A percentile compares a stretch with the other conserved stretches of the same genome.
Conservation (phyloP, 2,329 filamentous ascomycete genomes). For the Parafenestella ontariensis region DNA sequence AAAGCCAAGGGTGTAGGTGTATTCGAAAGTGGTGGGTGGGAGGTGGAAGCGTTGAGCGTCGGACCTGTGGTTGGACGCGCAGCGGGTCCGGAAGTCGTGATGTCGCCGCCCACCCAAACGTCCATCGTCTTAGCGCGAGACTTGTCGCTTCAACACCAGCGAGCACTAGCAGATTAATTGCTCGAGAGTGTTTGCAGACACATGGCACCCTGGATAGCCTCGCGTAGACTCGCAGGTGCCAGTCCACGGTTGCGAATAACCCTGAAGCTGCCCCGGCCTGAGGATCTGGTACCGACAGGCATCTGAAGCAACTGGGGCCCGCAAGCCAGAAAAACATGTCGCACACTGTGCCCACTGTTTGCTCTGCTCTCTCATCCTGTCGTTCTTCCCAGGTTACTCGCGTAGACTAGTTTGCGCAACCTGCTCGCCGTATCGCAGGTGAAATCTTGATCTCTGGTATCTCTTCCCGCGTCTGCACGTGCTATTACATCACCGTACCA, state of each 20-base stretch:
- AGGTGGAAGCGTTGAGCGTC: not conserved
- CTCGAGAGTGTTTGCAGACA: not conserved
- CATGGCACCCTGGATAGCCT: not conserved
- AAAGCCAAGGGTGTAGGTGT: not conserved
- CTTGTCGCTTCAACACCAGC: not conserved
- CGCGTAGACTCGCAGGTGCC: not conserved
- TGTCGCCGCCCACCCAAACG: conserved; percentile 5
- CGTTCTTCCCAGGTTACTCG: not conserved
- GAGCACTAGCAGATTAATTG: not conserved
- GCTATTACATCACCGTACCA: conserved; percentile 36
- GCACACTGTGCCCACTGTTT: not conserved
- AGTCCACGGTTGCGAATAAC: not conserved
- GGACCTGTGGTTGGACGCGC: no score
- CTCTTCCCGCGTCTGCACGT: conserved; percentile 33
- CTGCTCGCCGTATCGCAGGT: not conserved
- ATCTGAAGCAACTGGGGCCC: not conserved
- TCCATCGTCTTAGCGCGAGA: conserved; percentile 6
- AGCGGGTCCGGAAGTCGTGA: conserved; percentile 7
- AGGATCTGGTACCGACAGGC: not conserved
- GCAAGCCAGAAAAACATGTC: not conserved
- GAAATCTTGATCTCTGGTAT: conserved; percentile 20
- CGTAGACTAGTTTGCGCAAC: not conserved
- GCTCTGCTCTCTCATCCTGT: not conserved
- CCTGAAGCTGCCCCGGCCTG: not conserved
- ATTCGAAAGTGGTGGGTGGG: not conserved